These are phyloP conservation scores for Cryptosporidium meleagridis DNA, from an alignment of 169 alveolate genomes.

Conservation along the genomic window DNA sequence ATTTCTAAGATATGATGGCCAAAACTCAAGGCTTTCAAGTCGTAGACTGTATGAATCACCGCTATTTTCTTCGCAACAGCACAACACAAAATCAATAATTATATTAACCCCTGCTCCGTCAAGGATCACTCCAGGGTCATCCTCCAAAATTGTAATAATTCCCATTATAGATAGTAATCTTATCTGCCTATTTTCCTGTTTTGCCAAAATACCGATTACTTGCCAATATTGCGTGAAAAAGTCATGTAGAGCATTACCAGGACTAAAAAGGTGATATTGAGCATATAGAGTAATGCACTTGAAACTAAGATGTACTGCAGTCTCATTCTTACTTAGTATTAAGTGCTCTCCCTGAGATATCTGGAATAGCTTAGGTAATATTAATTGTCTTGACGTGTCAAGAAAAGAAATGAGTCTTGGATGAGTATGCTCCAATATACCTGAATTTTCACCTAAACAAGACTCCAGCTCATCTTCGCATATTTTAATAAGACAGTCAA, in stretches of 20 bases:
- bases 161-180: conserved; percentile 21
- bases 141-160: conserved; percentile 69
- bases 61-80: conserved; percentile 81
- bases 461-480: conserved; percentile 79
- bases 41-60: conserved; percentile 80
- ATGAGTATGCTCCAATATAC: conserved; percentile 1
- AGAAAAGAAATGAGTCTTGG: conserved; percentile 38
- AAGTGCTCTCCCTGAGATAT: conserved; percentile 45
- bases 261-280: conserved; percentile 65
- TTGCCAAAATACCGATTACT: conserved; percentile 75
- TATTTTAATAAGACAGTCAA: conserved; percentile 79
- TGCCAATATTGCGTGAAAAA: conserved; percentile 78
- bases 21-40: conserved; percentile 86
- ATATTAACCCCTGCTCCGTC: conserved; percentile 79
- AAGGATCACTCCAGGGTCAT: conserved; percentile 79
- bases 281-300: conserved; percentile 71
- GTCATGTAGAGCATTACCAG: conserved; percentile 68
- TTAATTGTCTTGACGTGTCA: conserved; percentile 47
- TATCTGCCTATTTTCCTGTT: conserved; percentile 17
- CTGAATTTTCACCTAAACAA: conserved; percentile 73
- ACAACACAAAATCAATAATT: conserved; percentile 81
- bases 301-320: conserved; percentile 19
- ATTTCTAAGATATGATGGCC: conserved; percentile 82
- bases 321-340: conserved; percentile 25
- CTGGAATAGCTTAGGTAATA: conserved; percentile 45